Conservation (phyloP, 2,329 filamentous ascomycete genomes). For the Fusarium clavum region DNA sequence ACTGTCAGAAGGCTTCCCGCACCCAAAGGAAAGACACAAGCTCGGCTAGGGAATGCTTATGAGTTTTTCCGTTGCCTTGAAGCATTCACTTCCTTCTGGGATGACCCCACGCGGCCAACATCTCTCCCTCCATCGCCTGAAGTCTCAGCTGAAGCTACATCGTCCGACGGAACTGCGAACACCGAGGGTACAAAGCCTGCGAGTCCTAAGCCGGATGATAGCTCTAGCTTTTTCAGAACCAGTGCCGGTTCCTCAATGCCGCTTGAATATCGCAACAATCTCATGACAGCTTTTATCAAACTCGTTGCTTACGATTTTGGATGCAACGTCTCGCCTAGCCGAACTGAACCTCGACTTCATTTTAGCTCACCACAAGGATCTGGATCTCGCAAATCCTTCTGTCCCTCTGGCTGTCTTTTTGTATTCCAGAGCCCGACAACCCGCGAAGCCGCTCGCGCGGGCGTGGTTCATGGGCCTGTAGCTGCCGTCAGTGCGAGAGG, state of each 20-base stretch:
- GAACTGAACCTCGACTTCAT: constrained; percentile 69
- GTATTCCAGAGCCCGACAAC: constrained; percentile 69
- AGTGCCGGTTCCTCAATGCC: constrained; percentile 67
- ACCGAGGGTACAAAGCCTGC: constrained; percentile 24
- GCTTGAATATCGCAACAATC: constrained; percentile 65
- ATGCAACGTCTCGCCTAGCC: constrained; percentile 68
- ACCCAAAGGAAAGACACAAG: constrained; percentile 63
- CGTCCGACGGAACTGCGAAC: constrained; percentile 14
- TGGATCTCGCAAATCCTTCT: constrained; percentile 62
- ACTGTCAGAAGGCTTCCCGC: constrained; percentile 69
- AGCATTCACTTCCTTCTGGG: constrained; percentile 69
- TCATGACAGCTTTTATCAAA: constrained; percentile 71
- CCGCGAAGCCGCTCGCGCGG: constrained; percentile 69
- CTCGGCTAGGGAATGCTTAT: constrained; percentile 71
- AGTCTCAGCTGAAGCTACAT: constrained; percentile 40
- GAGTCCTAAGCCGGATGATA: constrained; percentile 24
- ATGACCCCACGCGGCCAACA: constrained; percentile 63
- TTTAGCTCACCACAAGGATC: constrained; percentile 56
- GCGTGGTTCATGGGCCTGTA: constrained; percentile 71
- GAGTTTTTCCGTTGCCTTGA: constrained; percentile 75
- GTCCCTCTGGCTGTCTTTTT: constrained; percentile 69
- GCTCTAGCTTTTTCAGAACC: constrained; percentile 53
- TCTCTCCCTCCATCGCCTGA: constrained; percentile 52
- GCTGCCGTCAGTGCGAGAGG: constrained; percentile 70
- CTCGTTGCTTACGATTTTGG: constrained; percentile 74